Percentiles rank a stretch among this genome's conserved stretches.
Evolutionary conservation across 2,329 filamentous ascomycete species (phyloP).

Genomic region (Stagonosporopsis chrysanthemi): DNA sequence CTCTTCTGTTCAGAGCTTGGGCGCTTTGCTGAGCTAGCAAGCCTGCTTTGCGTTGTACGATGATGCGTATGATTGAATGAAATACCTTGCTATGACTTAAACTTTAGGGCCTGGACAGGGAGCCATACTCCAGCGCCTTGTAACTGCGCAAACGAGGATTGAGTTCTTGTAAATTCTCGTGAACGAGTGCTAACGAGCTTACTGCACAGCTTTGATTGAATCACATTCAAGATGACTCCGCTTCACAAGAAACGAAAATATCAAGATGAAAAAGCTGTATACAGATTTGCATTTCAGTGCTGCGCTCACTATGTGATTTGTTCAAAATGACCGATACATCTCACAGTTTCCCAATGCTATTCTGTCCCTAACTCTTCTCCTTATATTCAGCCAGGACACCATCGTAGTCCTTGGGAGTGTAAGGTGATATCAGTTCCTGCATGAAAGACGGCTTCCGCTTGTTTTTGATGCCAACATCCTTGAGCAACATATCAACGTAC

Average conservation of each 20-base stretch:
- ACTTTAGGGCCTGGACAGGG: no score
- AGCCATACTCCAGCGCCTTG: no score
- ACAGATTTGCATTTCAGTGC: no score
- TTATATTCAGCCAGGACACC: conserved; percentile 34
- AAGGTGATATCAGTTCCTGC: conserved; percentile 28
- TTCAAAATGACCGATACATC: background rate
- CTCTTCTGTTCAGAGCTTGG: background rate
- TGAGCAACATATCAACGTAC: conserved; percentile 69
- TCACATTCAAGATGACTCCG: no score
- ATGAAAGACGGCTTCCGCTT: conserved; percentile 17
- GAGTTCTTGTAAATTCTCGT: no score
- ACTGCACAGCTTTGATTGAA: no score
- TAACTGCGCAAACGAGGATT: no score
- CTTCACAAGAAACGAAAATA: no score
- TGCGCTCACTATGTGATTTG: background rate
- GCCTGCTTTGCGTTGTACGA: background rate
- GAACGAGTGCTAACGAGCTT: no score
- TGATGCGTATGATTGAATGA: background rate
- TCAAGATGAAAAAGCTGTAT: no score
- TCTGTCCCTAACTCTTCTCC: background rate
- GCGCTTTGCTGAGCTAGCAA: background rate
- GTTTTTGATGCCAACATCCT: conserved; percentile 14
- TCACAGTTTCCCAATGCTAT: background rate
- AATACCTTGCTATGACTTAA: no score
- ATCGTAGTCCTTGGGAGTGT: conserved; percentile 34